A percentile compares a stretch with the other conserved stretches of the same genome.
Conservation (phyloP, 2,329 filamentous ascomycete species). For the Coniella lustricola region DNA sequence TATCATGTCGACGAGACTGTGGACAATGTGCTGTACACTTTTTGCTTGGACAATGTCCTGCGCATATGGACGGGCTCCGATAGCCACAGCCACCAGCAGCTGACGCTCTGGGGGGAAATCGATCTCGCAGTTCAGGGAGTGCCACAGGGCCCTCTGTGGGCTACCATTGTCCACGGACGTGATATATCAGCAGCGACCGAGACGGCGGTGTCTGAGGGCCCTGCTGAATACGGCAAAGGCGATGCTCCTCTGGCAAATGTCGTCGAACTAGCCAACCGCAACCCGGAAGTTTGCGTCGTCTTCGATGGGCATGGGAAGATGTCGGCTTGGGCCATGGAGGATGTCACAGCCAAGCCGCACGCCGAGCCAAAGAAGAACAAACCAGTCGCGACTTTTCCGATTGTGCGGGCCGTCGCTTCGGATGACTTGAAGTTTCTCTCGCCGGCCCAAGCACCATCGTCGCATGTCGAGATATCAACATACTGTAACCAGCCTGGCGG, state of each 20-base stretch:
- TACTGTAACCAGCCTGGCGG: slow-evolving; percentile 63
- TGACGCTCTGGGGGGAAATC: slow-evolving; percentile 75
- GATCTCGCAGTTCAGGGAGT: slow-evolving; percentile 55
- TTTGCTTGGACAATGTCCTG: slow-evolving; percentile 72
- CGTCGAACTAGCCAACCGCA: slow-evolving; percentile 76
- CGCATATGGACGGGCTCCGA: slow-evolving; percentile 80
- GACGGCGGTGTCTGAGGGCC: slow-evolving; percentile 58
- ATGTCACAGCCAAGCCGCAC: slow-evolving; percentile 66
- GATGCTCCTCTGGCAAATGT: slow-evolving; percentile 75
- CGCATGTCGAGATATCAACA: slow-evolving; percentile 61
- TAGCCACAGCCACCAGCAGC: slow-evolving; percentile 59
- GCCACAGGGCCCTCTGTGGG: slow-evolving; percentile 47
- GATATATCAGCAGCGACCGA: slow-evolving; percentile 75
- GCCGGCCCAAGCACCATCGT: slow-evolving; percentile 17
- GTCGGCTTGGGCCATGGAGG: slow-evolving; percentile 89
- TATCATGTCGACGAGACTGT: slow-evolving; percentile 69
- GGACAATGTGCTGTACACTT: slow-evolving; percentile 85
- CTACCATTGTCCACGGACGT: slow-evolving; percentile 75
- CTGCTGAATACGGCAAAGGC: slow-evolving; percentile 50
- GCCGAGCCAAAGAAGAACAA: slow-evolving; percentile 21
- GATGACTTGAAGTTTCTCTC: slow-evolving; percentile 42
- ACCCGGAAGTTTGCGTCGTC: slow-evolving; percentile 79
- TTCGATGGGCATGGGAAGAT: slow-evolving; percentile 79
- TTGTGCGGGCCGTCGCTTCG: slow-evolving; percentile 64
- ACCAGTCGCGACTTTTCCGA: slow-evolving; percentile 70